phyloP scores from a whole-genome alignment of 2,329 filamentous ascomycete genomes.

The Verticillium dahliae region DNA sequence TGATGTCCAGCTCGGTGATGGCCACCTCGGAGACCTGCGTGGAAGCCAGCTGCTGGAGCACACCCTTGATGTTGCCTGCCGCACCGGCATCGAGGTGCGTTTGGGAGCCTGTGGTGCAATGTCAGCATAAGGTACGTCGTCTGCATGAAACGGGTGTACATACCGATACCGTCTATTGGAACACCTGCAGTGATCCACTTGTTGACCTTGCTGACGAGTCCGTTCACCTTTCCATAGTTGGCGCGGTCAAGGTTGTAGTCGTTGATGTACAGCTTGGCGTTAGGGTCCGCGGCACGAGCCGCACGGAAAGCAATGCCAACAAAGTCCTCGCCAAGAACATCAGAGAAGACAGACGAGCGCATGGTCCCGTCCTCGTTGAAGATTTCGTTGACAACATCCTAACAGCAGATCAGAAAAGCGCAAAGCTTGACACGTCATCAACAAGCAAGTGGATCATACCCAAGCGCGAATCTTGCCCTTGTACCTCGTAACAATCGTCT shows the following conservation, averaged over 20 bases:
- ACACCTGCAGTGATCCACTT: constrained; percentile 56
- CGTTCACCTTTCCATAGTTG: constrained; percentile 49
- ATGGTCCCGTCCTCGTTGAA: constrained; percentile 55
- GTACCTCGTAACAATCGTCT: constrained; percentile 49
- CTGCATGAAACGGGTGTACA: neutral
- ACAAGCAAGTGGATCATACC: constrained; percentile 20
- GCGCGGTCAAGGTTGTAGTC: constrained; percentile 63
- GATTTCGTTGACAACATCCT: constrained; percentile 60
- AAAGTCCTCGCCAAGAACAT: constrained; percentile 63
- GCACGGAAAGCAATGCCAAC: constrained; percentile 64
- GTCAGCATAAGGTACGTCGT: neutral
- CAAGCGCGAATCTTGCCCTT: constrained; percentile 58
- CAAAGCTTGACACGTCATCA: neutral
- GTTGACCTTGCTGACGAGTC: constrained; percentile 52
- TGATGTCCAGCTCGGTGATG: constrained; percentile 64
- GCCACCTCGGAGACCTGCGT: constrained; percentile 49
- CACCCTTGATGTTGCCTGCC: constrained; percentile 36
- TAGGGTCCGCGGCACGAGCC: constrained; percentile 58
- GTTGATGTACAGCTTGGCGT: constrained; percentile 69
- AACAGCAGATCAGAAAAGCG: neutral
- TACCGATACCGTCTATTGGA: constrained; percentile 57
- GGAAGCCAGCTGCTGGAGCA: constrained; percentile 45
- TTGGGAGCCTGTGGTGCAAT: constrained; percentile 34
- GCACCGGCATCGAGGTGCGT: constrained; percentile 41
- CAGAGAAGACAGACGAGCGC: constrained; percentile 56